Evolutionary conservation across 1,139 yeast genomes (phyloP).

Genomic region (Pichia sp.): DNA sequence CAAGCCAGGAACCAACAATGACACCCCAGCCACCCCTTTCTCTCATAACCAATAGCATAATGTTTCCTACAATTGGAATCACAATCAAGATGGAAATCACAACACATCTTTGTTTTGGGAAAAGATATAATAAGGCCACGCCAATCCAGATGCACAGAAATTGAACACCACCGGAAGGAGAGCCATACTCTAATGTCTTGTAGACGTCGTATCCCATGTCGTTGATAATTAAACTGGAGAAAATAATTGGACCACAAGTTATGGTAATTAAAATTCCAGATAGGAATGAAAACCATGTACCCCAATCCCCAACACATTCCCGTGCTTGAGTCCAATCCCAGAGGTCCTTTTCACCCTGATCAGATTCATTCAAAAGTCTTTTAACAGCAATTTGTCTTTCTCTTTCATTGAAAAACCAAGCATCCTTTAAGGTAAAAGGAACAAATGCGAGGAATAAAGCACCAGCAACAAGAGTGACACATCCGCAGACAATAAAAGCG

Average conservation of each 20-base stretch:
- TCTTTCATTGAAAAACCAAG: constrained; percentile 30
- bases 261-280: not conserved
- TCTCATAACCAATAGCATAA: not conserved
- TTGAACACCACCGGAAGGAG: constrained; percentile 1
- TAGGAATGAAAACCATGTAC: not conserved
- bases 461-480: constrained; percentile 24
- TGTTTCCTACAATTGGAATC: constrained; percentile 1
- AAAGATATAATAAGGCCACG: not conserved
- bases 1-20: constrained; percentile 3
- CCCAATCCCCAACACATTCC: not conserved
- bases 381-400: constrained; percentile 25
- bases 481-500: constrained; percentile 25
- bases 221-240: constrained; percentile 1
- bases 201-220: not conserved
- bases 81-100: not conserved
- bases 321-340: constrained; percentile 4
- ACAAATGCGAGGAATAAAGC: constrained; percentile 19
- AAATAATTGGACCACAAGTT: not conserved
- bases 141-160: constrained; percentile 1
- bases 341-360: constrained; percentile 1
- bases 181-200: not conserved
- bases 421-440: constrained; percentile 24
- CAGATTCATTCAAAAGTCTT: constrained; percentile 4
- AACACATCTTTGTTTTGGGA: constrained; percentile 1
- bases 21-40: constrained; percentile 1